Evolutionary conservation across 805 yeast genomes (phyloP), one percentile per base, ranked within the genome.

Genomic region (Candida golubevii): DNA sequence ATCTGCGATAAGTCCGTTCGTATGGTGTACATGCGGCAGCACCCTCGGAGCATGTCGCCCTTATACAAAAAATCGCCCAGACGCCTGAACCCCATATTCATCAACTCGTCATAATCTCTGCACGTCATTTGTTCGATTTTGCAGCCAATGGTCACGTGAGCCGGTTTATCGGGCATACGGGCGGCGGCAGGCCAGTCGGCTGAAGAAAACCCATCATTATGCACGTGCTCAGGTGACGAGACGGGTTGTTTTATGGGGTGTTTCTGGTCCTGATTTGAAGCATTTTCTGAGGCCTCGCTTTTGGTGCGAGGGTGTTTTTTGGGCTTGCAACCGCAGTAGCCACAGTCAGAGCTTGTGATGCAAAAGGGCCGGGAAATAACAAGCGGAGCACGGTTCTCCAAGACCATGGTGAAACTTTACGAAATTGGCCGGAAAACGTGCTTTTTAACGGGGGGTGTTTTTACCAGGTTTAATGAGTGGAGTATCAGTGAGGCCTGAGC

Each of bases 11-110:
- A 62, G 18, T 69, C 69, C 0, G 95, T 81, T 42, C 97, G 62
- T 13, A 89, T 86, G 0, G 96, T 83, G 59, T 79, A 87, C 61
- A 82, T 74, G 15, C 90, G 72, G 55, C 97, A 89, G 59, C 97
- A 89, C 35, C 79, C 79, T 33, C 89, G 62, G 28, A 84, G 57
- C 48, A 79, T 61, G 59, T 90, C 96, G 0, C 86, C 80, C 55
- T 75, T 69, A 44, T 75, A 85, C 7, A 84, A 48, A 50, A 79
- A 85, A 2, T 63, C 60, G 0, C 97, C 97, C 29, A 93, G 84
- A 43, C 97, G 68, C 60, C 95, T 77, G 57, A 77, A 88, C 2
- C 96, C 96, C 52, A 72, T 66, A 53, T 88, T 82, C 54, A 90
- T 78, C 50, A 86, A 59, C 15, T 53, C 57, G 56, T 86, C 90